A percentile compares a stretch with the other conserved stretches of the same genome.
Conservation (phyloP, 345 rosid genomes). For the Rhizophora apiculata region DNA sequence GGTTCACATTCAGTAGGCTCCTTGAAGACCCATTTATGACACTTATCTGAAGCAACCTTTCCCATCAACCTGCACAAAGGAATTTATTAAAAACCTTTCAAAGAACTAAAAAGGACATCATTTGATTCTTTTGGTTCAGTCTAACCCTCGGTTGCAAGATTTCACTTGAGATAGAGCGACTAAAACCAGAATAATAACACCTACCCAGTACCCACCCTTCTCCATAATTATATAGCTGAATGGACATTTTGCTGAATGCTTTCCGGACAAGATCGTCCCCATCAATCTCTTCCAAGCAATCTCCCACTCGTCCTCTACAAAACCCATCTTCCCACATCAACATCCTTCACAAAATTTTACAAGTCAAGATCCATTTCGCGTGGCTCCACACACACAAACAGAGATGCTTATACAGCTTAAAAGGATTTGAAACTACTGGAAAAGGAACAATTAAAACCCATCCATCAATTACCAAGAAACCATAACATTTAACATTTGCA, state of each 20-base stretch:
- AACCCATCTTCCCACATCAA: constrained; percentile 99
- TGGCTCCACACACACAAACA: too few species aligned
- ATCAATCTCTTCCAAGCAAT: constrained; percentile 76
- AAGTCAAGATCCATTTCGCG: too few species aligned
- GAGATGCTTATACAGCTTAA: not conserved
- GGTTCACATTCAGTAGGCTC: constrained; percentile 95
- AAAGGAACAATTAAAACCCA: not conserved
- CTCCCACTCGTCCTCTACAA: constrained; percentile 77
- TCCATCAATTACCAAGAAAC: constrained; percentile 10
- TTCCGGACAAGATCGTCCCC: constrained; percentile 92
- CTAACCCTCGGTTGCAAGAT: not conserved
- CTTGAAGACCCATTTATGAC: constrained; percentile 99
- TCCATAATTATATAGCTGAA: constrained; percentile 99
- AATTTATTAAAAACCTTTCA: constrained; percentile 10
- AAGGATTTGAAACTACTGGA: not conserved
- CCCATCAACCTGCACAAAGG: constrained; percentile 80
- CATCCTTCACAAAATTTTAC: constrained; percentile 57
- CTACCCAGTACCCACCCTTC: constrained; percentile 99
- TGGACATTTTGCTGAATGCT: constrained; percentile 99
- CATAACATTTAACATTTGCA: constrained; percentile 4
- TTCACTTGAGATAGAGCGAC: not conserved
- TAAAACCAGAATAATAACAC: constrained; percentile 41
- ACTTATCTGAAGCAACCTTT: constrained; percentile 99
- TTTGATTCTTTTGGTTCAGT: not conserved
- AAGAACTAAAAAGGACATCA: not conserved